Evolutionary conservation across 768 basidiomycete species (phyloP).

Genomic region (Tephrocybe sp.): DNA sequence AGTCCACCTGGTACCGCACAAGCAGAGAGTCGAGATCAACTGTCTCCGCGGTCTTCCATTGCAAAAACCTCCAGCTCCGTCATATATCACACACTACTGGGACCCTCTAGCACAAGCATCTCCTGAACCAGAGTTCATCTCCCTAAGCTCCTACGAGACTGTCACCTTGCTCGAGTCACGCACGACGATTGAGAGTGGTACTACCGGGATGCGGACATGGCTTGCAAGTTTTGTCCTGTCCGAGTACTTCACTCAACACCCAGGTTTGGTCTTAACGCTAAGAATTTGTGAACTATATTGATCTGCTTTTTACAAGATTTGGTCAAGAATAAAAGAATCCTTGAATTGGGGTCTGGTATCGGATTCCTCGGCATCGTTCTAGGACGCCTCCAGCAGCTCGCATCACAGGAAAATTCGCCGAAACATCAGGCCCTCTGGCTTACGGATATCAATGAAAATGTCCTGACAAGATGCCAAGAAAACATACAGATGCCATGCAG

Average conservation of each 20-base stretch:
- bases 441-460: constrained; percentile 66
- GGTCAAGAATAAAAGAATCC: constrained; percentile 43
- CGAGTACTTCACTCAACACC: constrained; percentile 55
- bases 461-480: constrained; percentile 57
- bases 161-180: constrained; percentile 73
- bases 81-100: constrained; percentile 74
- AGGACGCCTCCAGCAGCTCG: constrained; percentile 51
- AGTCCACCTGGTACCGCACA: constrained; percentile 23
- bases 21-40: constrained; percentile 20
- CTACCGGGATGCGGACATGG: constrained; percentile 83
- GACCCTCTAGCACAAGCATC: constrained; percentile 6
- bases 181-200: constrained; percentile 71
- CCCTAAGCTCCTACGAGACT: constrained; percentile 33
- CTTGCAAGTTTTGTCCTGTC: constrained; percentile 66
- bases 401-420: neutral
- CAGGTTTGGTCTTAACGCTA: constrained; percentile 52
- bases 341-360: constrained; percentile 76
- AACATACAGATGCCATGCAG: constrained; percentile 71
- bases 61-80: constrained; percentile 43
- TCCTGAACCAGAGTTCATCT: constrained; percentile 7
- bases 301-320: constrained; percentile 44
- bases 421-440: constrained; percentile 37
- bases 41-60: constrained; percentile 27
- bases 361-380: constrained; percentile 74
- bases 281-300: no score